Evolutionary conservation across 768 basidiomycete species (phyloP).

Genomic region (Mycena filopes): DNA sequence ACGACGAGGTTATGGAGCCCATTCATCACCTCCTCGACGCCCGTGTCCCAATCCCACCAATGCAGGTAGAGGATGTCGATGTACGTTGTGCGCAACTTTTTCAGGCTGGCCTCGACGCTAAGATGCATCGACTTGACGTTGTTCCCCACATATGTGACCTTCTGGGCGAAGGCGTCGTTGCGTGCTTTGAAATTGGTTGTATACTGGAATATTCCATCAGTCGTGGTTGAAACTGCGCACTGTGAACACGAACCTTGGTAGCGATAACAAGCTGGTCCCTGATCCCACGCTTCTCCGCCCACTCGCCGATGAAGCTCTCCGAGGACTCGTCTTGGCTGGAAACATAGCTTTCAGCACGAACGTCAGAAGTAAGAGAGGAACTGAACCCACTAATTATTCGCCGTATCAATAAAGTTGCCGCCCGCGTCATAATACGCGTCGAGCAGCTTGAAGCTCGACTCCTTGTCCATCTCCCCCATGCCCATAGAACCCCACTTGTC

Average conservation of each 20-base stretch:
- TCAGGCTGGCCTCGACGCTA: conserved; percentile 59
- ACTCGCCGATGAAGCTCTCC: conserved; percentile 65
- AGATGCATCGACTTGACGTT: conserved; percentile 51
- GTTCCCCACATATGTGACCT: conserved; percentile 20
- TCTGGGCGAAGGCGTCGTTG: conserved; percentile 22
- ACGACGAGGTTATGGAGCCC: conserved; percentile 54
- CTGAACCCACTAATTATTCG: conserved; percentile 22
- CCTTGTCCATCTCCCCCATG: conserved; percentile 44
- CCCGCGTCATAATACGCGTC: conserved; percentile 24
- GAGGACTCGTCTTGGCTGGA: conserved; percentile 64
- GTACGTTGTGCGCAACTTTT: conserved; percentile 64
- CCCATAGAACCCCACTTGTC: conserved; percentile 41
- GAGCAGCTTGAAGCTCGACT: conserved; percentile 30
- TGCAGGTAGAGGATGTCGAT: conserved; percentile 69
- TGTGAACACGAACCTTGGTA: conserved; percentile 54
- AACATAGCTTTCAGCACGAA: not conserved
- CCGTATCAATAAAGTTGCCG: conserved; percentile 22
- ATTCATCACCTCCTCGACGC: conserved; percentile 58
- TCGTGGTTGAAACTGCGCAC: too few relatives aligned
- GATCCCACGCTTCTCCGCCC: conserved; percentile 59
- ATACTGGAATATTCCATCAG: conserved; percentile 3
- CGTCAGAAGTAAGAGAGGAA: not conserved
- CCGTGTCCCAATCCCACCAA: conserved; percentile 56
- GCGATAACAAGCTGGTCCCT: conserved; percentile 62
- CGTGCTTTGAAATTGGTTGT: conserved; percentile 38